Base-by-base conservation (phyloP, 345 rosid genomes). In the Lepidium africanum region DNA sequence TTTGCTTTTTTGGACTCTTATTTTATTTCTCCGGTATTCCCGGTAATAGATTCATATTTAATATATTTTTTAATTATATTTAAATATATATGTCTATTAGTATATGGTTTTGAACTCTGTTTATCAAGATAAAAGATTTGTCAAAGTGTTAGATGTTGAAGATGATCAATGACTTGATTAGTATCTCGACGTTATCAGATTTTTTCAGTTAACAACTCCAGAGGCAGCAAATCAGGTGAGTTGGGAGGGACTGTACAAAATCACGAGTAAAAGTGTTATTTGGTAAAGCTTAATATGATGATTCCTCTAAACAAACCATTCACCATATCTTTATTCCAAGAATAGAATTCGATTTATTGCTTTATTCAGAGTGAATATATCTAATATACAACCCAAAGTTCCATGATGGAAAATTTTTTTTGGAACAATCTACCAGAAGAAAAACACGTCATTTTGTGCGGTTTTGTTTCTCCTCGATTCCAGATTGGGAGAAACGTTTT, bases 401-500 rank as follows among this genome's bases (percentile, higher is more conserved):
- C 13, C 12, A 17, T n/a, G 5, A 30, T 32, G 33, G 27, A 40
- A 53, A 67, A 25, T n/a, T 16, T n/a, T 16, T 23, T 54, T 14
- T 43, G 54, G 55, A 33, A 21, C 42, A 19, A 10, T 69, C 25
- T 3, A 25, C 7, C 41, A 5, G 7, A 16, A 8, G 13, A 40
- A 41, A 3, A 50, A 41, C 43, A 23, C 4, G 5, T 70, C 21
- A 63, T 30, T 65, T 57, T 58, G 42, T n/a, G 3, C 89, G 85
- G 38, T 76, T 79, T 71, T 63, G 79, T 78, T 87, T 92, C 72
- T 92, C 96, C 47, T 87, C 96, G 3, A 90, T 81, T 36, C 96
- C 96, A 0, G 91, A 92, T 58, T 71, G 77, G 40, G 84, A 78
- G 70, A 88, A 92, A 63, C 93, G 84, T 11, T 43, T 76, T 4